Conservation (phyloP, 2,329 filamentous ascomycete species). For the Diaporthe helianthi region DNA sequence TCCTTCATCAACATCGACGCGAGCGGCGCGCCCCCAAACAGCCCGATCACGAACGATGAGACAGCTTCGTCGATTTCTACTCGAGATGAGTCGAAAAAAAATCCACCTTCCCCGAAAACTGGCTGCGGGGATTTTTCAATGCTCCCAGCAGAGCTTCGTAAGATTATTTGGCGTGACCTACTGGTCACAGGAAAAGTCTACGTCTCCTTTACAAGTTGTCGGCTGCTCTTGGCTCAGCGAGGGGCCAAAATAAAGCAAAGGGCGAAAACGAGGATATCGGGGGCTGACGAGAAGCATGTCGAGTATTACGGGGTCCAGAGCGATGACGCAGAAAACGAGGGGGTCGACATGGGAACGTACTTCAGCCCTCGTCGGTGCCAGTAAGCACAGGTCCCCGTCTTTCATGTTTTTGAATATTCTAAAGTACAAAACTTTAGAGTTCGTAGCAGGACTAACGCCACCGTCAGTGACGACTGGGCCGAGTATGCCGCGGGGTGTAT, state of each 20-base stretch:
- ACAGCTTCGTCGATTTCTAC: background rate
- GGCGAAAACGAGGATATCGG: background rate
- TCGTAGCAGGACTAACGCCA: too few species aligned
- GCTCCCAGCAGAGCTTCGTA: background rate
- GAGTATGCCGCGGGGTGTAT: background rate
- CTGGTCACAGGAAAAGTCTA: background rate
- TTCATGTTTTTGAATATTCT: too few species aligned
- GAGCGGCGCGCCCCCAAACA: background rate
- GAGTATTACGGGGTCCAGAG: background rate
- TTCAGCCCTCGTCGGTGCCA: slow-evolving; percentile 1
- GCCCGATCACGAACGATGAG: background rate
- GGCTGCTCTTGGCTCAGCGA: background rate
- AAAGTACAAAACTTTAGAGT: too few species aligned
- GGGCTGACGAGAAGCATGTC: background rate
- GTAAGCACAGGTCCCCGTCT: too few species aligned
- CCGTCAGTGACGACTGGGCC: background rate
- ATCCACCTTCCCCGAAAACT: background rate
- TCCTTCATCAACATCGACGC: background rate
- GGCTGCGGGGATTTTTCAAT: background rate
- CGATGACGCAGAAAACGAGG: background rate
- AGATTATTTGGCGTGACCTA: background rate
- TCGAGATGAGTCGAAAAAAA: rapidly evolving
- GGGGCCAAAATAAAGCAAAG: background rate
- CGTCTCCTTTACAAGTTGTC: background rate
- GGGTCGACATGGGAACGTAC: background rate